Evolutionary conservation across 306 rosid species (phyloP), one percentile per base, ranked within the genome.

Genomic region (Casuarina equisetifolia): DNA sequence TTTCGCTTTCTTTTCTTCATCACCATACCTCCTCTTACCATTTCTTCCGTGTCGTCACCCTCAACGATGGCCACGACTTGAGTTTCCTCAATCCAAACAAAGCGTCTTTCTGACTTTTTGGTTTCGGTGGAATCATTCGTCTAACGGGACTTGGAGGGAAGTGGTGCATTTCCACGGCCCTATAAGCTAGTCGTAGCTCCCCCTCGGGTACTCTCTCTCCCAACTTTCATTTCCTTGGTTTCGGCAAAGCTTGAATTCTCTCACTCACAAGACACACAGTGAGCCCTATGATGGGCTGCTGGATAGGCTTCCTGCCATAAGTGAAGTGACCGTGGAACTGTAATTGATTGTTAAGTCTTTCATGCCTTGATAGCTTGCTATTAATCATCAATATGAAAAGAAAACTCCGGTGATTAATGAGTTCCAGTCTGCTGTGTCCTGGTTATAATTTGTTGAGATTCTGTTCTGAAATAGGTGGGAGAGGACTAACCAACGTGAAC

Each of bases 71-170:
- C 69, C 55, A 69, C 72, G 59, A 54, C 46, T 46, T 70, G 61
- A 57, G 49, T 58, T 76, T 15, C 15, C 74, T 62, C 74, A 71
- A 62, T 15, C 54, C 32, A 69, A 75, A 54, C 70, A 46, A 7
- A 51, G 57, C 19, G 44, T 11, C 80, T 51, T 3, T 13, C 50
- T 0, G 17, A 55, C 70, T 36, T 6, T 20, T 7, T 25, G 9
- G 4, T 20, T n/a, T 19, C 36, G 20, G 13, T 20, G 19, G 25
- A 54, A 74, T 39, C 82, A 43, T 78, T 82, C 35, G 36, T 73
- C 79, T 61, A 69, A 20, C 5, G 17, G 8, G 70, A 38, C 40
- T n/a, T 2, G 4, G 62, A 43, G 61, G 40, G 11, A 70, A 35
- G 44, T 40, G 58, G 70, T n/a, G 57, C 32, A 78, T 70, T 78